phyloP scores from a whole-genome alignment of 2,329 filamentous ascomycete genomes.

The Nannizziopsis arthrosporioides region DNA sequence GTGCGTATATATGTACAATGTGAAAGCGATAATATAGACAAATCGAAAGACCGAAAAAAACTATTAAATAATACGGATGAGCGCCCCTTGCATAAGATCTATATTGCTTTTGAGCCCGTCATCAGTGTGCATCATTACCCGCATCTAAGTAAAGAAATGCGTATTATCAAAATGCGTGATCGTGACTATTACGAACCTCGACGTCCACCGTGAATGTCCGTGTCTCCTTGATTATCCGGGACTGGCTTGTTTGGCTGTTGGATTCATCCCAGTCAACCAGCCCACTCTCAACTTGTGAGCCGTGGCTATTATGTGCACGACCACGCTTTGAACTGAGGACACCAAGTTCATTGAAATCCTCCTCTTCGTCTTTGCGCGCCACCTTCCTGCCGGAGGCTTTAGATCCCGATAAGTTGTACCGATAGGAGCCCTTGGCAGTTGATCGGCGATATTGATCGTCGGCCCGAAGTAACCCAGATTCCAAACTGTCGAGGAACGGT shows the following conservation, averaged over 20 bases:
- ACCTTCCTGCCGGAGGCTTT: slow-evolving; percentile 1
- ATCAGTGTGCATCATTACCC: not conserved
- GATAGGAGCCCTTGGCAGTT: slow-evolving; percentile 7
- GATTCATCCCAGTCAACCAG: slow-evolving; percentile 12
- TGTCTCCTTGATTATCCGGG: slow-evolving; percentile 14
- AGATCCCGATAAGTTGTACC: slow-evolving; percentile 7
- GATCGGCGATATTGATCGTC: slow-evolving; percentile 16
- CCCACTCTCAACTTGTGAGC: slow-evolving; percentile 9
- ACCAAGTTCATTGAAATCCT: slow-evolving; percentile 9
- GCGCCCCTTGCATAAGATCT: too few species aligned
- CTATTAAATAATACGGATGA: too few species aligned
- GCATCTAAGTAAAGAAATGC: not conserved
- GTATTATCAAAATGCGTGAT: slow-evolving; percentile 1
- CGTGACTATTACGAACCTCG: slow-evolving; percentile 7
- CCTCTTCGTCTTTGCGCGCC: not conserved
- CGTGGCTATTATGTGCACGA: slow-evolving; percentile 1
- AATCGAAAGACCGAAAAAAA: too few species aligned
- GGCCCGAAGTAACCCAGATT: slow-evolving; percentile 19
- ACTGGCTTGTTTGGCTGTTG: slow-evolving; percentile 13
- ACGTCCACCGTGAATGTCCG: slow-evolving; percentile 12
- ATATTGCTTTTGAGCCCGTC: too few species aligned
- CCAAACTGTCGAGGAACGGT: slow-evolving; percentile 22
- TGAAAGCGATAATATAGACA: too few species aligned
- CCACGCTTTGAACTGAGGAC: slow-evolving; percentile 2
- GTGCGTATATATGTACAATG: too few species aligned